Conservation (phyloP, 305 asterid species). For the Salvia sclarea region DNA sequence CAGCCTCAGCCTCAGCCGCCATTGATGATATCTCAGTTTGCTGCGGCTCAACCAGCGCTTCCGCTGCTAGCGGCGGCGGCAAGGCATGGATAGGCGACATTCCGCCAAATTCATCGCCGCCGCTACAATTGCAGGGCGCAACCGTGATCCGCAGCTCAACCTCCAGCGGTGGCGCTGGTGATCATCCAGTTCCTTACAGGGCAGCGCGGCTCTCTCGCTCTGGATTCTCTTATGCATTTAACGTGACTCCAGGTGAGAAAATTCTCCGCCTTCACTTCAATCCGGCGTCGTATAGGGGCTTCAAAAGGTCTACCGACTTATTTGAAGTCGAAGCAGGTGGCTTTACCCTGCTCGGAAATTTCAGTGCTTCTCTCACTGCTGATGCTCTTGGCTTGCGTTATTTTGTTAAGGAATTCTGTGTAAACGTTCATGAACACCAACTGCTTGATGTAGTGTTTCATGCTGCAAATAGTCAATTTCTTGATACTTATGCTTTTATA, state of each 20-base stretch:
- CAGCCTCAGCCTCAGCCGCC: conserved; percentile 6
- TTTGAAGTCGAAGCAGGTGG: conserved; percentile 32
- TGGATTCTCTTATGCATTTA: background rate
- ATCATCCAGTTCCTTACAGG: background rate
- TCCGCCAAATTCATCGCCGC: background rate
- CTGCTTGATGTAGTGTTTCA: conserved; percentile 23
- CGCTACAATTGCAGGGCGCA: background rate
- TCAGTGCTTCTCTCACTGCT: conserved; percentile 9
- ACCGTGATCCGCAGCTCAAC: background rate
- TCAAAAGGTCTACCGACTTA: conserved; percentile 25
- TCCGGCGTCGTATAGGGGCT: conserved; percentile 24
- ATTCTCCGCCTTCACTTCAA: conserved; percentile 27
- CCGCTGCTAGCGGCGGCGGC: background rate
- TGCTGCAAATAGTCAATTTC: conserved; percentile 15
- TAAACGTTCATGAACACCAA: conserved; percentile 22
- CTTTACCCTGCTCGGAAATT: conserved; percentile 28
- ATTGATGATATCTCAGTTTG: background rate
- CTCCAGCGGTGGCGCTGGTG: background rate
- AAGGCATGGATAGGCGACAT: background rate
- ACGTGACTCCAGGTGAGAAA: conserved; percentile 8
- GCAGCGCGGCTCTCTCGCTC: background rate
- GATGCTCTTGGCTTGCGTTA: conserved; percentile 28
- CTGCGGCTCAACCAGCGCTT: conserved; percentile 1
- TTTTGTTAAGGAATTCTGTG: conserved; percentile 31
- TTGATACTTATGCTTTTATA: background rate